These are phyloP conservation scores for Mortierella sp. DNA, from an alignment of 371 early-diverging fungal species.

Conservation along the genomic window DNA sequence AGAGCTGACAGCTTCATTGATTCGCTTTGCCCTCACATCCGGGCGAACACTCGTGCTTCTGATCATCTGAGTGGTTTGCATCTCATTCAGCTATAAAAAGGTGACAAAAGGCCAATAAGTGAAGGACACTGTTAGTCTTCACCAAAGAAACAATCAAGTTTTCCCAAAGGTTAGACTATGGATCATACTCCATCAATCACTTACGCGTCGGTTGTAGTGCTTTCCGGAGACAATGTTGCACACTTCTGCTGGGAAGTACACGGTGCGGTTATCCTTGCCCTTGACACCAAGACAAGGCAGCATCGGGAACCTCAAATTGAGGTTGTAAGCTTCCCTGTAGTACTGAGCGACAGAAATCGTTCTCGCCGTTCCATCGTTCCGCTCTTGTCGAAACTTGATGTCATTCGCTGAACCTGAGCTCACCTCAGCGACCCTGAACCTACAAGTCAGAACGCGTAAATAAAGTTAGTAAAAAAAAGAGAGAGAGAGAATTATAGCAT, in stretches of 20 bases:
- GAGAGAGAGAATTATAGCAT: not conserved
- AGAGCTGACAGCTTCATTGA: slow-evolving; percentile 26
- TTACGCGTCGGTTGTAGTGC: slow-evolving; percentile 64
- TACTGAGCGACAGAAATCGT: slow-evolving; percentile 72
- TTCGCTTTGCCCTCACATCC: slow-evolving; percentile 56
- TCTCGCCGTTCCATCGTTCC: slow-evolving; percentile 42
- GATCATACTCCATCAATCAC: not conserved
- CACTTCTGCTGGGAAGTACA: slow-evolving; percentile 77
- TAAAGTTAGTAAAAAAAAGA: not conserved
- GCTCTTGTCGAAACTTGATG: slow-evolving; percentile 64
- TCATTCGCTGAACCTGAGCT: slow-evolving; percentile 62
- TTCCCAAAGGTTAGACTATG: too few relatives aligned
- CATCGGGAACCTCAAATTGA: slow-evolving; percentile 66
- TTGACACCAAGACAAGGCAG: slow-evolving; percentile 77
- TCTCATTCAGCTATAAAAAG: slow-evolving; percentile 61
- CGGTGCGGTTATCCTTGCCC: slow-evolving; percentile 45
- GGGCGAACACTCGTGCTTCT: slow-evolving; percentile 75
- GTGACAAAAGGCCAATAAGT: too few relatives aligned
- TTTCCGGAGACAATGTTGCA: slow-evolving; percentile 76
- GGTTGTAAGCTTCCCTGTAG: slow-evolving; percentile 67
- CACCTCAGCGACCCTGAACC: slow-evolving; percentile 65
- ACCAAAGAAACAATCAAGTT: too few relatives aligned
- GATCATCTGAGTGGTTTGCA: slow-evolving; percentile 83
- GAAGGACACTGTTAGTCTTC: too few relatives aligned
- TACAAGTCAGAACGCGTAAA: slow-evolving; percentile 48